phyloP scores from a whole-genome alignment of 257 asterid species.

The Lithospermum erythrorhizon region DNA sequence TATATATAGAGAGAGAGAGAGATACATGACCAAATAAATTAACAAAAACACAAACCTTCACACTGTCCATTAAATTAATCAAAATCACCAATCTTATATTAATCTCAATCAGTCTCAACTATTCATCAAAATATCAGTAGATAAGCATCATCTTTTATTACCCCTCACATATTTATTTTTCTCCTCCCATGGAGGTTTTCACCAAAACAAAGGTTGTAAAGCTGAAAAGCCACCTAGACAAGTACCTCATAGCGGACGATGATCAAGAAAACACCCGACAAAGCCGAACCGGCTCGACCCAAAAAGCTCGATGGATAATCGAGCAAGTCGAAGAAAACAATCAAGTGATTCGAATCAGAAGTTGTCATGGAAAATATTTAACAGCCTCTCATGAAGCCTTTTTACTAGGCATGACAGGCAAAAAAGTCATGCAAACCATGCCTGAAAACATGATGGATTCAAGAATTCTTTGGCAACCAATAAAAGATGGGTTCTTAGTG shows the following conservation, averaged over 20 bases:
- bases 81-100: not conserved
- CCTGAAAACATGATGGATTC: constrained; percentile 12
- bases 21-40: too few species aligned
- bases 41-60: too few species aligned
- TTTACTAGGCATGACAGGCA: constrained; percentile 73
- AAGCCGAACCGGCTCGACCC: constrained; percentile 48
- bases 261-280: constrained; percentile 60
- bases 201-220: constrained; percentile 45
- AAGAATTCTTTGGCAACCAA: constrained; percentile 53
- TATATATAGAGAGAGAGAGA: too few species aligned
- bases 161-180: not conserved
- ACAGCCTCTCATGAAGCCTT: constrained; percentile 49
- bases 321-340: constrained; percentile 51
- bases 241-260: constrained; percentile 73
- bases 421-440: not conserved
- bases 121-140: constrained; percentile 13
- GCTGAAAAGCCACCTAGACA: constrained; percentile 59
- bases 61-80: too few species aligned
- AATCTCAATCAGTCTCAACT: not conserved
- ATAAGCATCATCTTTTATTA: constrained; percentile 17
- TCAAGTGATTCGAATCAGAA: constrained; percentile 52
- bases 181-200: constrained; percentile 53
- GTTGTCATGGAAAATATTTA: constrained; percentile 57
- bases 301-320: constrained; percentile 69
- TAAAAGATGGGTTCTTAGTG: constrained; percentile 47